Conservation (phyloP, 805 yeast species). For the Monosporozyma solicola region DNA sequence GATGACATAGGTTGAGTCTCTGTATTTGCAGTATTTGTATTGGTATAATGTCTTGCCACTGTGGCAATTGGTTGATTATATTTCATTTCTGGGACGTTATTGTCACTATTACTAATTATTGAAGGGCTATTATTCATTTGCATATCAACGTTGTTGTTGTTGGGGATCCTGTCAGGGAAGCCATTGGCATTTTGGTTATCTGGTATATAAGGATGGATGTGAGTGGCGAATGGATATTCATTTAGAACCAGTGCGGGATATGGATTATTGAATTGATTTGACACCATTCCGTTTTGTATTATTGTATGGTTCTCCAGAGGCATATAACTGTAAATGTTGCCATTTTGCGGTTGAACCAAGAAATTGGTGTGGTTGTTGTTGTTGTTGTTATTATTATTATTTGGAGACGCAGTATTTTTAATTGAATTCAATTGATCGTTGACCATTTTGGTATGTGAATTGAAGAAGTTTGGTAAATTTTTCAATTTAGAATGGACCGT, state of each 20-base stretch:
- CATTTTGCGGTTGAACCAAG: neutral
- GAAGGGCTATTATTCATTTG: neutral
- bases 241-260: neutral
- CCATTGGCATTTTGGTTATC: neutral
- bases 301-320: neutral
- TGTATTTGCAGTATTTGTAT: neutral
- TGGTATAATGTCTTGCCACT: neutral
- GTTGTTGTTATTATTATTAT: neutral
- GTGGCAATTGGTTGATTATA: neutral
- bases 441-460: neutral
- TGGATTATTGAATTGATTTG: neutral
- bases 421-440: neutral
- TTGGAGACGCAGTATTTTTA: neutral
- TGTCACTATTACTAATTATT: neutral
- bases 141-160: too few relatives aligned
- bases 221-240: neutral
- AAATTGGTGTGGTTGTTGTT: neutral
- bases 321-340: neutral
- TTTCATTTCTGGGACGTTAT: neutral
- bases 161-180: neutral
- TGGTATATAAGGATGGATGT: neutral
- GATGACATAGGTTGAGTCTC: too few relatives aligned
- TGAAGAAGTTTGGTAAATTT: constrained; percentile 5
- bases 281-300: neutral
- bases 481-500: constrained; percentile 51